These are phyloP conservation scores for Spongiforma sp. DNA, from an alignment of 1,284 basidiomycete species.

Conservation along the genomic window DNA sequence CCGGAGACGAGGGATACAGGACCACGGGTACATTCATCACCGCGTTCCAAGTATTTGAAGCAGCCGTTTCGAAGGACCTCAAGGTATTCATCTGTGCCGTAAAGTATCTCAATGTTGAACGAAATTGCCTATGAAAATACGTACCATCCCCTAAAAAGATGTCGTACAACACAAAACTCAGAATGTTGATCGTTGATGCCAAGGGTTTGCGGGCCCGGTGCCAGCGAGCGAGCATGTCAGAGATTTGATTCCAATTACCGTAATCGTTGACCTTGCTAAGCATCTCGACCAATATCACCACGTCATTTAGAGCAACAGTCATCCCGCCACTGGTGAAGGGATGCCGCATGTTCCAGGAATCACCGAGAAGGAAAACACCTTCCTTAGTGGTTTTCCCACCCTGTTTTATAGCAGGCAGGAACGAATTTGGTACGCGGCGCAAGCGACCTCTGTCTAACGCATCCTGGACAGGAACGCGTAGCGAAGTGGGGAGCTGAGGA, in stretches of 20 bases:
- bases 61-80: slow-evolving; percentile 91
- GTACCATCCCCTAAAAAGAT: slow-evolving; percentile 89
- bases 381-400: slow-evolving; percentile 61
- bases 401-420: slow-evolving; percentile 88
- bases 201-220: slow-evolving; percentile 86
- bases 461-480: slow-evolving; percentile 65
- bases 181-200: slow-evolving; percentile 85
- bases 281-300: slow-evolving; percentile 73
- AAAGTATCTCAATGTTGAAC: slow-evolving; percentile 9
- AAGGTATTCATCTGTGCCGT: slow-evolving; percentile 67
- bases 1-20: slow-evolving; percentile 89
- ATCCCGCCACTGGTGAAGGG: slow-evolving; percentile 97
- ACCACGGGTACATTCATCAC: slow-evolving; percentile 88
- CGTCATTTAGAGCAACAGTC: slow-evolving; percentile 91
- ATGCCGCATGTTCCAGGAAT: slow-evolving; percentile 99
- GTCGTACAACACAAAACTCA: slow-evolving; percentile 91
- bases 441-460: slow-evolving; percentile 77
- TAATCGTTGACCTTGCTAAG: slow-evolving; percentile 57
- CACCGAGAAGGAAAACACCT: slow-evolving; percentile 90
- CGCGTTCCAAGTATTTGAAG: slow-evolving; percentile 97
- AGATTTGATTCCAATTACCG: slow-evolving; percentile 67
- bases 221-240: slow-evolving; percentile 70
- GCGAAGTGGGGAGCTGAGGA: slow-evolving; percentile 77
- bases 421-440: slow-evolving; percentile 96
- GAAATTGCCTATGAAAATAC: slow-evolving; percentile 16